Evolutionary conservation across 768 basidiomycete species (phyloP).

Genomic region (Kwoniella sp.): DNA sequence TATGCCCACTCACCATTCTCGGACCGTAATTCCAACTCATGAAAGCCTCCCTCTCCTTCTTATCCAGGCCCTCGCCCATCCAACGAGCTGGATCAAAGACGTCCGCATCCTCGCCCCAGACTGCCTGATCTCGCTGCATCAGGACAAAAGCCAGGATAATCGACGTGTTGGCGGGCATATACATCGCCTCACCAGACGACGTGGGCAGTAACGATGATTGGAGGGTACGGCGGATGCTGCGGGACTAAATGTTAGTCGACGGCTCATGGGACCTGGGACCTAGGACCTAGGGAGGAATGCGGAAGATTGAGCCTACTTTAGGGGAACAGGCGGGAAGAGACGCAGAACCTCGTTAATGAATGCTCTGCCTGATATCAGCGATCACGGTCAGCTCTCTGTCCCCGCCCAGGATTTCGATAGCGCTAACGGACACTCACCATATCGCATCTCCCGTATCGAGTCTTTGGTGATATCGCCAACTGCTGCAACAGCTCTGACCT

Average conservation of each 20-base stretch:
- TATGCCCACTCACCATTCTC: slow-evolving; percentile 40
- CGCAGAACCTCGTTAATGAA: slow-evolving; percentile 78
- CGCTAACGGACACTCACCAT: slow-evolving; percentile 60
- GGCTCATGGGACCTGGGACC: background rate
- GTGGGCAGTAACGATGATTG: slow-evolving; percentile 41
- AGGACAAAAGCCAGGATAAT: slow-evolving; percentile 68
- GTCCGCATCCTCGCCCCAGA: slow-evolving; percentile 77
- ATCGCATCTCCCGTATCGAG: slow-evolving; percentile 65
- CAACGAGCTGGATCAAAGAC: slow-evolving; percentile 79
- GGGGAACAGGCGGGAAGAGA: slow-evolving; percentile 76
- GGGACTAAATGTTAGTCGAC: background rate
- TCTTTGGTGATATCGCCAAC: slow-evolving; percentile 63
- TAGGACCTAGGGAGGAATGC: background rate
- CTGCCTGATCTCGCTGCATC: slow-evolving; percentile 67
- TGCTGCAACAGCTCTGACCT: slow-evolving; percentile 65
- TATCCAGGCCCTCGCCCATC: slow-evolving; percentile 61
- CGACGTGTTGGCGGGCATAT: slow-evolving; percentile 50
- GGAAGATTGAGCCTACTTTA: slow-evolving; percentile 58
- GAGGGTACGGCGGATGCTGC: slow-evolving; percentile 48
- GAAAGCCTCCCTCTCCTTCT: slow-evolving; percentile 31
- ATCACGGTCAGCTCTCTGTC: background rate
- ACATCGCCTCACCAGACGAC: slow-evolving; percentile 29
- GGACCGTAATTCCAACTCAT: slow-evolving; percentile 47
- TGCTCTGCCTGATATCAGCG: slow-evolving; percentile 44
- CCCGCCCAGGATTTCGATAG: background rate